Evolutionary conservation across 2,329 filamentous ascomycete genomes (phyloP).

Genomic region (Aciculosporium take): DNA sequence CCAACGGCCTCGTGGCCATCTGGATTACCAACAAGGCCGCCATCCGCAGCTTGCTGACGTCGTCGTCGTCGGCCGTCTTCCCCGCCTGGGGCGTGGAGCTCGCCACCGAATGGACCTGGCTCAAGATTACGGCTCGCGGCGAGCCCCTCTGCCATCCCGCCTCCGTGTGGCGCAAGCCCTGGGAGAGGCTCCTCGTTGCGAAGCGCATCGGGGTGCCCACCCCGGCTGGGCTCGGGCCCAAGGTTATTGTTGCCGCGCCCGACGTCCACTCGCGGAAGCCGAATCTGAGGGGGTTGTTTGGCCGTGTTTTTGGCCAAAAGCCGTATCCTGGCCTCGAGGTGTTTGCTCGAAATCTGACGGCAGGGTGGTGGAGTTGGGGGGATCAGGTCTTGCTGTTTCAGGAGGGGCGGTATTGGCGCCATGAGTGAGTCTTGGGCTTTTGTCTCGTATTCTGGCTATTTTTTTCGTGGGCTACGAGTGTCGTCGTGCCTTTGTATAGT

Average conservation of each 20-base stretch:
- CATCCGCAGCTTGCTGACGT: conserved; percentile 39
- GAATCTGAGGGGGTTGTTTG: conserved; percentile 48
- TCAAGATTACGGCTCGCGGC: conserved; percentile 54
- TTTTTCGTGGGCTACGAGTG: too few relatives aligned
- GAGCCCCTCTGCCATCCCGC: conserved; percentile 49
- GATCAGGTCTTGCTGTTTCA: conserved; percentile 61
- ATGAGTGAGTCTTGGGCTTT: neutral
- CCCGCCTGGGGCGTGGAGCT: conserved; percentile 50
- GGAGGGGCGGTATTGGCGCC: conserved; percentile 35
- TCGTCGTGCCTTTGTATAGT: too few relatives aligned
- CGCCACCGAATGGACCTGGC: conserved; percentile 62
- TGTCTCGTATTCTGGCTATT: too few relatives aligned
- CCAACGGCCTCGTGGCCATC: conserved; percentile 47
- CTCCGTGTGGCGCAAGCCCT: conserved; percentile 56
- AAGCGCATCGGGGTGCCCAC: conserved; percentile 21
- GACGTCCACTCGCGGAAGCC: conserved; percentile 72
- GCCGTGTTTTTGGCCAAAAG: conserved; percentile 31
- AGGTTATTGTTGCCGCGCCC: conserved; percentile 54
- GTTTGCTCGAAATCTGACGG: conserved; percentile 60
- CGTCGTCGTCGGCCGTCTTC: conserved; percentile 45
- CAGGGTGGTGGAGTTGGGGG: conserved; percentile 69
- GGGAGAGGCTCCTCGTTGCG: conserved; percentile 58
- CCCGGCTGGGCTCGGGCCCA: conserved; percentile 19
- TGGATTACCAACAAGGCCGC: conserved; percentile 66
- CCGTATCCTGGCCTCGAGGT: conserved; percentile 53